These are phyloP conservation scores for Pestalotiopsis sp. DNA, from an alignment of 2,329 filamentous ascomycete genomes.

Conservation along the genomic window DNA sequence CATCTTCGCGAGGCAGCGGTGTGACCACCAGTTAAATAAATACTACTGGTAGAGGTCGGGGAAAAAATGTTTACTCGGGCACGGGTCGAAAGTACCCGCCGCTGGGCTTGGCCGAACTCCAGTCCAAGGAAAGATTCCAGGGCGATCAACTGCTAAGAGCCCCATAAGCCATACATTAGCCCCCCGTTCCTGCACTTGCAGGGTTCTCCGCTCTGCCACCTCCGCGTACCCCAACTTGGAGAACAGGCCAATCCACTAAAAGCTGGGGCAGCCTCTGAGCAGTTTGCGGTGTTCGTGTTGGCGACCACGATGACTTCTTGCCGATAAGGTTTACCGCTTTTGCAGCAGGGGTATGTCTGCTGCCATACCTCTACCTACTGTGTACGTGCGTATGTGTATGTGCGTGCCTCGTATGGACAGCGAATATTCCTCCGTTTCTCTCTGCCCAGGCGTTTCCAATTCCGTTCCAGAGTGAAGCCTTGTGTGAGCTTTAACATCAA, in stretches of 20 bases:
- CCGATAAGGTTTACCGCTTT: neutral
- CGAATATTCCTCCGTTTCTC: neutral
- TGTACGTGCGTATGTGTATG: neutral
- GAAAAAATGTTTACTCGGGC: neutral
- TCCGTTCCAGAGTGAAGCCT: neutral
- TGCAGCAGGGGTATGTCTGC: neutral
- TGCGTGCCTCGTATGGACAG: too few species aligned
- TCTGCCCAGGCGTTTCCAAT: neutral
- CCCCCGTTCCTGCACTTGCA: conserved; percentile 6
- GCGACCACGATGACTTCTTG: neutral
- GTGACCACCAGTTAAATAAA: neutral
- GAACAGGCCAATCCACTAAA: neutral
- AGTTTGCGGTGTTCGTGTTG: too few species aligned
- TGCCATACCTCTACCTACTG: neutral
- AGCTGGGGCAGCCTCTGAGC: too few species aligned
- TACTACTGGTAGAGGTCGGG: neutral
- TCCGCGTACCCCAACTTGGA: conserved; percentile 1
- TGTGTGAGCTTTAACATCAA: neutral
- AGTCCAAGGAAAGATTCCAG: neutral
- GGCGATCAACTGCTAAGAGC: neutral
- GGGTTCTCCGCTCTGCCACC: conserved; percentile 10
- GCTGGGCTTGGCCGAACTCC: neutral
- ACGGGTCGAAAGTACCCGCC: neutral
- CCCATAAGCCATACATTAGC: neutral
- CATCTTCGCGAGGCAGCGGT: neutral